Conservation (phyloP, 352 stramenopile genomes). For the Globisporangium ultimum region DNA sequence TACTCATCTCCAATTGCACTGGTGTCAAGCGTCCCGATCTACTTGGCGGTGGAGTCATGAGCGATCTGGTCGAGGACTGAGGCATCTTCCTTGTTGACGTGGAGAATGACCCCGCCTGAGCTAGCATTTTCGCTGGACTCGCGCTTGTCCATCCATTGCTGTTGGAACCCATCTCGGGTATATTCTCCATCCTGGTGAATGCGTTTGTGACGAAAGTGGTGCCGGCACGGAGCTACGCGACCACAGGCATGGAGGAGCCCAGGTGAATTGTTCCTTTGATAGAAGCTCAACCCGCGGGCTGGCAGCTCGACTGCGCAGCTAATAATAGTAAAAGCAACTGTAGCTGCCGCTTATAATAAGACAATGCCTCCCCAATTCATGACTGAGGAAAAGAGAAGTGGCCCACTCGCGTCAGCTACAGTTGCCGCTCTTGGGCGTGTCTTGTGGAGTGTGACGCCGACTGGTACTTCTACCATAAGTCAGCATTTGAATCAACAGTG, state of each 20-base stretch:
- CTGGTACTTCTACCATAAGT: too few species aligned
- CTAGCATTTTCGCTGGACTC: conserved; percentile 6
- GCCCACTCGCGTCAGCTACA: too few species aligned
- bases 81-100: conserved; percentile 9
- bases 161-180: conserved; percentile 4
- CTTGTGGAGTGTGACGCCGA: too few species aligned
- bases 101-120: background rate
- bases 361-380: too few species aligned
- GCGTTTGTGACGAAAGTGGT: background rate
- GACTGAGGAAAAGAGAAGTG: too few species aligned
- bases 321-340: too few species aligned
- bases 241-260: background rate
- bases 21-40: conserved; percentile 25
- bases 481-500: too few species aligned
- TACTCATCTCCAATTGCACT: conserved; percentile 45
- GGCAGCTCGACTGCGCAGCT: too few species aligned
- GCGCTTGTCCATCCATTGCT: background rate
- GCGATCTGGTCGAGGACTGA: conserved; percentile 25
- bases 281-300: too few species aligned
- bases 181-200: conserved; percentile 14
- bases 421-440: too few species aligned
- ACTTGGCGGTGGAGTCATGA: conserved; percentile 22
- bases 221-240: background rate
- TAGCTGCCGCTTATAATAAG: too few species aligned
- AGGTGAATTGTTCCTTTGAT: too few species aligned